Percentiles rank a stretch among this genome's conserved stretches.
phyloP scores from a whole-genome alignment of 805 yeast genomes.

The Grigorovia jiainica region DNA sequence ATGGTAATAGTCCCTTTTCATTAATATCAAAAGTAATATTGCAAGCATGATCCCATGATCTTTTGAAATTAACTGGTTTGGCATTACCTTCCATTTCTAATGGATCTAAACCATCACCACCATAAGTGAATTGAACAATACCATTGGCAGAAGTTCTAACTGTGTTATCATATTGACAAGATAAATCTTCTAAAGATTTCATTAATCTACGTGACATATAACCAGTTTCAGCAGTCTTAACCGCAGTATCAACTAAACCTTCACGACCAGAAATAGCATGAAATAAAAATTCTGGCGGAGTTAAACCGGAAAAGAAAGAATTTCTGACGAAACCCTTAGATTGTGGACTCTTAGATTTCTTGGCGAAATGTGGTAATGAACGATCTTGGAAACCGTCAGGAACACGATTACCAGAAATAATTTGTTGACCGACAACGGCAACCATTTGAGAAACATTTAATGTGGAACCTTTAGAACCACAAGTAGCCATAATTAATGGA shows the following conservation, averaged over 20 bases:
- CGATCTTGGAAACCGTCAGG: slow-evolving; percentile 99
- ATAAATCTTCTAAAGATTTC: slow-evolving; percentile 95
- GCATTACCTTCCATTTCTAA: slow-evolving; percentile 99
- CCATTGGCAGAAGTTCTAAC: slow-evolving; percentile 94
- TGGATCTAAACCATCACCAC: slow-evolving; percentile 98
- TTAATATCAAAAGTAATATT: slow-evolving; percentile 55
- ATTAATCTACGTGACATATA: slow-evolving; percentile 96
- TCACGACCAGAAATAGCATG: slow-evolving; percentile 99
- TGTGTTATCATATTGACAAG: slow-evolving; percentile 86
- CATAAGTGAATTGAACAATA: slow-evolving; percentile 94
- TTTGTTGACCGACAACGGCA: slow-evolving; percentile 99
- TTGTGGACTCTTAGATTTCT: slow-evolving; percentile 93
- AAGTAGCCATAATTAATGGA: slow-evolving; percentile 96
- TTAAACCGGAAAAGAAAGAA: slow-evolving; percentile 85
- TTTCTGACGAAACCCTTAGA: slow-evolving; percentile 96
- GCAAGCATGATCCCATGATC: slow-evolving; percentile 91
- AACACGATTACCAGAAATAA: slow-evolving; percentile 96
- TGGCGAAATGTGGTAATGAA: slow-evolving; percentile 92
- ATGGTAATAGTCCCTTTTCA: slow-evolving; percentile 58
- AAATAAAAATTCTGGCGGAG: slow-evolving; percentile 95
- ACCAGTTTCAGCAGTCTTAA: slow-evolving; percentile 98
- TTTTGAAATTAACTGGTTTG: slow-evolving; percentile 80
- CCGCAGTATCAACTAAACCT: slow-evolving; percentile 98
- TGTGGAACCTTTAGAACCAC: slow-evolving; percentile 98
- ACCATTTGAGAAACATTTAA: slow-evolving; percentile 99